Conservation (phyloP, 331 rosid species). For the Quercus phellos region DNA sequence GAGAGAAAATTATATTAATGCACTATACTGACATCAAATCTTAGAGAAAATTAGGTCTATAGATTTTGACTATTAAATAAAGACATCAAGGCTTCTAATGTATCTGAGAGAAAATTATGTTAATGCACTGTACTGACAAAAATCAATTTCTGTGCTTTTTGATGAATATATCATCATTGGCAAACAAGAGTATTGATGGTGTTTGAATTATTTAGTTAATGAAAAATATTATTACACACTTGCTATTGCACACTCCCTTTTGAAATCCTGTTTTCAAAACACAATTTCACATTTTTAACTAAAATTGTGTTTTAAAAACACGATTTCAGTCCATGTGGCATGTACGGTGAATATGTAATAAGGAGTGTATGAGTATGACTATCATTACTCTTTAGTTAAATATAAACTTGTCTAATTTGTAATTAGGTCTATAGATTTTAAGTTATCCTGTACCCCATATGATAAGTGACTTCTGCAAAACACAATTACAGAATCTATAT, state of each 20-base stretch:
- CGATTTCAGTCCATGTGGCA: no score
- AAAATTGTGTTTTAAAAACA: no score
- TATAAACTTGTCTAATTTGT: neutral
- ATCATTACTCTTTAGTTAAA: neutral
- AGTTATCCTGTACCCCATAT: neutral
- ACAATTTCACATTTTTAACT: no score
- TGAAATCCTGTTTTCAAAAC: no score
- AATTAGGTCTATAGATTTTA: neutral
- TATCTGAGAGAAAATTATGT: neutral
- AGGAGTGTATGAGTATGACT: no score
- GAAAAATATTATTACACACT: no score
- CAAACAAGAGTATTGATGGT: neutral
- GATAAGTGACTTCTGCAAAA: constrained; percentile 1
- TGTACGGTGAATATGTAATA: no score
- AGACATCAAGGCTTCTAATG: neutral
- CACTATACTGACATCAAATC: neutral
- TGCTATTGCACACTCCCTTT: no score
- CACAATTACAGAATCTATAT: neutral
- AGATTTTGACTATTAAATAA: no score
- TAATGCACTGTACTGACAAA: neutral
- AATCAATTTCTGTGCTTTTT: neutral
- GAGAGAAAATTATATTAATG: neutral
- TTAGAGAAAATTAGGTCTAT: no score
- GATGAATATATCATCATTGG: neutral
- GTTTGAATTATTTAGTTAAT: neutral